phyloP scores from a whole-genome alignment of 371 early-diverging fungal genomes.

The Batkoa obscura region DNA sequence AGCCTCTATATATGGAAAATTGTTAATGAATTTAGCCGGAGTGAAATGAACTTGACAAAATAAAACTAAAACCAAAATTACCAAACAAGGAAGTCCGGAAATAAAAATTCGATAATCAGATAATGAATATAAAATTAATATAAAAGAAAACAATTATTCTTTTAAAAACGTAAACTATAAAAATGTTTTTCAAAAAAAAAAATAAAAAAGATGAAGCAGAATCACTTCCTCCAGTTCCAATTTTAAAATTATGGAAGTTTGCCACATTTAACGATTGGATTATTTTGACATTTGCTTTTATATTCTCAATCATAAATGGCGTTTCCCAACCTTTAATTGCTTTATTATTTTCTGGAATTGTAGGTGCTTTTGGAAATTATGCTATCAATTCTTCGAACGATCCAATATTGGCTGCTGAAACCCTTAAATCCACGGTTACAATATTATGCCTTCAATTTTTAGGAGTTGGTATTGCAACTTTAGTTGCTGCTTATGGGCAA shows the following conservation, averaged over 20 bases:
- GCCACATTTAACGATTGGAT: slow-evolving; percentile 32
- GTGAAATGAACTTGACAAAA: no score
- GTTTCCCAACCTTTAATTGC: slow-evolving; percentile 20
- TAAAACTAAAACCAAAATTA: no score
- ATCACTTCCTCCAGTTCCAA: slow-evolving; percentile 18
- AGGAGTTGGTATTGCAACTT: slow-evolving; percentile 26
- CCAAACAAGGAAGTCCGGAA: no score
- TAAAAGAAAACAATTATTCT: no score
- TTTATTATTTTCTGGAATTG: slow-evolving; percentile 12
- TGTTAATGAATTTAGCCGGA: no score
- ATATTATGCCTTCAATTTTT: slow-evolving; percentile 30
- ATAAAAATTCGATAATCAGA: no score
- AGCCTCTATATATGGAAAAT: no score
- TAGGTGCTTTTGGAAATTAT: slow-evolving; percentile 8
- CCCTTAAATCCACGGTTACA: not conserved
- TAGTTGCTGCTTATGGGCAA: slow-evolving; percentile 21
- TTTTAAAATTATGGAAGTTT: slow-evolving; percentile 39
- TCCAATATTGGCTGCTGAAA: not conserved
- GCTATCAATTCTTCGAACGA: not conserved
- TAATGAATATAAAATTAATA: no score
- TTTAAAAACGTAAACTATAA: no score
- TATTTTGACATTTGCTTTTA: slow-evolving; percentile 13
- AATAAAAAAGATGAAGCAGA: slow-evolving; percentile 4
- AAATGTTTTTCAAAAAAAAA: no score
- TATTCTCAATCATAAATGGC: slow-evolving; percentile 15